Conservation (phyloP, 257 asterid species). For the Solanum clarkiae region DNA sequence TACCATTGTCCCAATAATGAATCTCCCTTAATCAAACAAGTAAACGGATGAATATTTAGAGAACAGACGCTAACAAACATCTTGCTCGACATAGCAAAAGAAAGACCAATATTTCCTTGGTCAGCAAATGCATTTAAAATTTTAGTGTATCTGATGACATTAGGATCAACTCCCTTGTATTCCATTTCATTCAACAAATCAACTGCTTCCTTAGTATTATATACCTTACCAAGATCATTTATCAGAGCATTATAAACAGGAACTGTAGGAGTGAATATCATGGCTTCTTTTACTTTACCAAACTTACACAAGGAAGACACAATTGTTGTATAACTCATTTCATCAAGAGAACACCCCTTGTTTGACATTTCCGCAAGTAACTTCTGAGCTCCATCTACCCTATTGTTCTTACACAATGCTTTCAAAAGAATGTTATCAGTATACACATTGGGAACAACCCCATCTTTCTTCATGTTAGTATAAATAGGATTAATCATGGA, state of each 20-base stretch:
- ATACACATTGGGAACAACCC: conserved; percentile 72
- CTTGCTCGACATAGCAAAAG: conserved; percentile 52
- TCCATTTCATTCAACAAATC: conserved; percentile 51
- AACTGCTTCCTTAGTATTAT: conserved; percentile 34
- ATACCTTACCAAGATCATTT: conserved; percentile 46
- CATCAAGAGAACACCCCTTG: conserved; percentile 76
- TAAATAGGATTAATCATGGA: conserved; percentile 66
- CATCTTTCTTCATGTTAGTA: conserved; percentile 74
- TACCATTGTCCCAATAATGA: conserved; percentile 29
- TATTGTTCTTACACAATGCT: conserved; percentile 68
- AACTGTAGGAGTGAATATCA: conserved; percentile 28
- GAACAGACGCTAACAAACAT: conserved; percentile 60
- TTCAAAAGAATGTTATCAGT: conserved; percentile 82
- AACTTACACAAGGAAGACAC: conserved; percentile 61
- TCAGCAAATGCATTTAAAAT: conserved; percentile 40
- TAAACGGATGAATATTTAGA: conserved; percentile 62
- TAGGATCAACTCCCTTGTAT: conserved; percentile 34
- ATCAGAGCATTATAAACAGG: conserved; percentile 65
- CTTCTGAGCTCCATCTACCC: conserved; percentile 52
- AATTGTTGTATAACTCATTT: conserved; percentile 69
- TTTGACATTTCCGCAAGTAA: conserved; percentile 81
- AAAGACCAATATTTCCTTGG: conserved; percentile 33
- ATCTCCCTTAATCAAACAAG: conserved; percentile 70
- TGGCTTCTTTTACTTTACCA: conserved; percentile 50
- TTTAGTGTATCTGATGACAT: conserved; percentile 55